Conservation (phyloP, 2,329 filamentous ascomycete genomes). For the Pseudogymnoascus sp. region DNA sequence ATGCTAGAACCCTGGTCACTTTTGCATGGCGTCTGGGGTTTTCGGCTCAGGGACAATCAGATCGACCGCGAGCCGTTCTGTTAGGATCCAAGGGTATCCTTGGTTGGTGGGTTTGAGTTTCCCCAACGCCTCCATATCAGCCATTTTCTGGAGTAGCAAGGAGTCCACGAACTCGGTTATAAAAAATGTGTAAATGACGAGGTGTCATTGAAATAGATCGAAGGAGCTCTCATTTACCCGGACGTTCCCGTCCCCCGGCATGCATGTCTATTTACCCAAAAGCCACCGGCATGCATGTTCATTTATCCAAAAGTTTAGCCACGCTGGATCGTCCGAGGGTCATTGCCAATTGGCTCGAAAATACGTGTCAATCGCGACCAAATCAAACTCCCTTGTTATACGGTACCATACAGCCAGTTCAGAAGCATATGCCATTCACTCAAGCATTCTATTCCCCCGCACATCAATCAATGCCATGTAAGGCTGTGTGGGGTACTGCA, state of each 20-base stretch:
- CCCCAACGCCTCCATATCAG: neutral
- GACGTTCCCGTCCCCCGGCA: neutral
- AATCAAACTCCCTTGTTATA: neutral
- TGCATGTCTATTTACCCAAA: neutral
- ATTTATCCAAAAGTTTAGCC: neutral
- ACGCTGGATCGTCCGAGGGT: neutral
- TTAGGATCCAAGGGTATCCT: neutral
- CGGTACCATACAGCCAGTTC: neutral
- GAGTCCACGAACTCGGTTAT: neutral
- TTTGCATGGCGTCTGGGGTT: neutral
- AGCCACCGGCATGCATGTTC: neutral
- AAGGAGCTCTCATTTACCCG: neutral
- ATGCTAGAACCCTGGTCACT: neutral
- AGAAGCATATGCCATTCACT: neutral
- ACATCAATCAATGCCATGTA: neutral
- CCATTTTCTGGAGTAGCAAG: neutral
- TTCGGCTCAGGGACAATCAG: neutral
- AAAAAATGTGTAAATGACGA: neutral
- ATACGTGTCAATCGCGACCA: neutral
- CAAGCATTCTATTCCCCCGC: neutral
- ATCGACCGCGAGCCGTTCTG: neutral
- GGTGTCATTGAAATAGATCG: neutral
- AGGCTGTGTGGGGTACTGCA: neutral
- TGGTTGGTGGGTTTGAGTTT: conserved; percentile 3
- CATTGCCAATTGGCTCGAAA: neutral